Evolutionary conservation across 2,329 filamentous ascomycete species (phyloP).

Genomic region (Penicillium italicum): DNA sequence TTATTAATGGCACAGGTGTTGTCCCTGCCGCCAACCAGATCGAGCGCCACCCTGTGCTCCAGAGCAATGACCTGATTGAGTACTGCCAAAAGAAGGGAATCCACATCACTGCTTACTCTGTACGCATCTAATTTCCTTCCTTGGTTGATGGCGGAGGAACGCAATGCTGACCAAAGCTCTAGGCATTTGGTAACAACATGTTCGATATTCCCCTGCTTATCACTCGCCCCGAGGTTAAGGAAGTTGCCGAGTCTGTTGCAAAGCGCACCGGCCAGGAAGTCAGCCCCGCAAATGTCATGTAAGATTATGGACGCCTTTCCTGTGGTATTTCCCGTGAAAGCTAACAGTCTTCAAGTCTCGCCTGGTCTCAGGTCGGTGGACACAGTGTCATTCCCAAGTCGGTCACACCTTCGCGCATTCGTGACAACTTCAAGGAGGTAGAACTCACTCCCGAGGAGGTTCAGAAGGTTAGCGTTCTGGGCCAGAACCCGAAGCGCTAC

Average conservation of each 20-base stretch:
- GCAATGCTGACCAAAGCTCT: neutral
- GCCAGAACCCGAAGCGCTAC: conserved; percentile 35
- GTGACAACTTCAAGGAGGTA: conserved; percentile 44
- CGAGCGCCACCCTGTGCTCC: conserved; percentile 66
- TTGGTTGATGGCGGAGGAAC: neutral
- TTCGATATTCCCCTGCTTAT: conserved; percentile 62
- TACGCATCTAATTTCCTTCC: conserved; percentile 13
- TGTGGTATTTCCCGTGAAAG: neutral
- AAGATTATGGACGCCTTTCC: conserved; percentile 6
- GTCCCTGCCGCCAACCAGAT: conserved; percentile 66
- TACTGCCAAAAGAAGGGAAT: conserved; percentile 59
- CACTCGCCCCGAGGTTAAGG: conserved; percentile 59
- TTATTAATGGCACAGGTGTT: conserved; percentile 55
- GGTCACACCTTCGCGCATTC: conserved; percentile 42
- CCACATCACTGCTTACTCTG: conserved; percentile 61
- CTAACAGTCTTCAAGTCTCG: conserved; percentile 27
- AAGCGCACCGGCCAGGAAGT: conserved; percentile 35
- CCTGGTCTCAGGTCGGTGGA: conserved; percentile 41
- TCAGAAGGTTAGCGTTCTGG: conserved; percentile 33
- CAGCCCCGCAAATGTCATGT: conserved; percentile 38
- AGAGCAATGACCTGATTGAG: conserved; percentile 56
- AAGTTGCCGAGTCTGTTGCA: conserved; percentile 58
- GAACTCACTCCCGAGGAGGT: conserved; percentile 40
- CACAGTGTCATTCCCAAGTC: conserved; percentile 45
- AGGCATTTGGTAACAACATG: conserved; percentile 57